Evolutionary conservation across 805 yeast genomes (phyloP).

Genomic region (Maudiozyma serrabonitensis): DNA sequence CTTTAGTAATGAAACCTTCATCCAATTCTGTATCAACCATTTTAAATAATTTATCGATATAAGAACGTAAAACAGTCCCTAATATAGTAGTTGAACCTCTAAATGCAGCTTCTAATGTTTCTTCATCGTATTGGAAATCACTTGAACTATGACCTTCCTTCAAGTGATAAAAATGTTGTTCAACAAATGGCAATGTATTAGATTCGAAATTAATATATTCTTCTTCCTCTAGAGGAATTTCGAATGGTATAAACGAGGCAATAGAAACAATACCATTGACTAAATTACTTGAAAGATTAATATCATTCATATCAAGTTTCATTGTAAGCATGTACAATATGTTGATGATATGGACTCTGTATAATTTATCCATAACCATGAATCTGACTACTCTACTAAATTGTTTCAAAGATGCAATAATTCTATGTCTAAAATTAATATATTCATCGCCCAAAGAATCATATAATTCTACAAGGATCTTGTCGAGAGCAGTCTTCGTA

Average conservation of each 20-base stretch:
- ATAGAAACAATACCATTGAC: constrained; percentile 61
- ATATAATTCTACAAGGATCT: constrained; percentile 61
- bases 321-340: constrained; percentile 59
- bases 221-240: constrained; percentile 38
- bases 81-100: constrained; percentile 67
- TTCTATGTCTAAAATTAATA: constrained; percentile 70
- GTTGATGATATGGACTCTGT: constrained; percentile 69
- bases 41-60: constrained; percentile 52
- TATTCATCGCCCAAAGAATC: constrained; percentile 55
- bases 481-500: constrained; percentile 38
- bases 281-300: constrained; percentile 64
- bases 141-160: constrained; percentile 38
- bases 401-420: constrained; percentile 60
- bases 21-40: constrained; percentile 49
- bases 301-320: constrained; percentile 85
- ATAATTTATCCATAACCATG: constrained; percentile 53
- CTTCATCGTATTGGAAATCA: constrained; percentile 34
- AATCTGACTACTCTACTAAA: constrained; percentile 57
- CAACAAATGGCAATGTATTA: constrained; percentile 45
- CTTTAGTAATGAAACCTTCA: constrained; percentile 30
- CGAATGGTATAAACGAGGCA: constrained; percentile 64
- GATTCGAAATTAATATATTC: constrained; percentile 35
- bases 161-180: constrained; percentile 51
- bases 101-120: constrained; percentile 45
- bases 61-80: constrained; percentile 44